phyloP scores from a whole-genome alignment of 176 grass and related monocot species.

The Musa troglodytarum region DNA sequence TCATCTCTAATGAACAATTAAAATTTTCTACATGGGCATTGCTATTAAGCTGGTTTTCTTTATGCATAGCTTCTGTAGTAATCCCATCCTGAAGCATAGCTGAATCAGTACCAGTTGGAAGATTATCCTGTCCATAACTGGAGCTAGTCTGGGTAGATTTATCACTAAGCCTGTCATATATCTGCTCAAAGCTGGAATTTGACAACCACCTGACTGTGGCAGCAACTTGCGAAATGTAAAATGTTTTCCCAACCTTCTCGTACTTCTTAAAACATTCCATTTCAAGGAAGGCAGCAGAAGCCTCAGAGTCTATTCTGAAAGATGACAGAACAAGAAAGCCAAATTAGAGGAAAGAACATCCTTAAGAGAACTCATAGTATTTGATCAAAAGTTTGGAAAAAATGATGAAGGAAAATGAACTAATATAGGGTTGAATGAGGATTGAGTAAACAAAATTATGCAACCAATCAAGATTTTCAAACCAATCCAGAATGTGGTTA shows the following conservation, averaged over 20 bases:
- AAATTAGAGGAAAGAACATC: neutral
- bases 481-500: no score
- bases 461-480: no score
- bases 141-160: constrained; percentile 2
- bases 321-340: neutral
- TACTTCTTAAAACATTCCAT: constrained; percentile 80
- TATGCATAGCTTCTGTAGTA: constrained; percentile 5
- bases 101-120: neutral
- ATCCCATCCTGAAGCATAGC: constrained; percentile 6
- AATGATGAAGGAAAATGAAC: neutral
- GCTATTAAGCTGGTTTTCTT: neutral
- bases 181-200: constrained; percentile 52
- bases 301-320: constrained; percentile 37
- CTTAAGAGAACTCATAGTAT: neutral
- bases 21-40: constrained; percentile 3
- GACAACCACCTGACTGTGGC: constrained; percentile 79
- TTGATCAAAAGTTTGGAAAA: neutral
- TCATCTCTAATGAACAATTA: neutral
- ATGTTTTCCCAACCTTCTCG: constrained; percentile 68
- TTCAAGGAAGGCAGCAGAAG: constrained; percentile 64
- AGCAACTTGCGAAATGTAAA: constrained; percentile 85
- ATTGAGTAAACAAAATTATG: no score
- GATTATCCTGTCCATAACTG: constrained; percentile 3
- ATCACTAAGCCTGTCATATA: constrained; percentile 37
- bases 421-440: no score